phyloP scores from a whole-genome alignment of 2,329 filamentous ascomycete species.

The Calonectria pteridis region DNA sequence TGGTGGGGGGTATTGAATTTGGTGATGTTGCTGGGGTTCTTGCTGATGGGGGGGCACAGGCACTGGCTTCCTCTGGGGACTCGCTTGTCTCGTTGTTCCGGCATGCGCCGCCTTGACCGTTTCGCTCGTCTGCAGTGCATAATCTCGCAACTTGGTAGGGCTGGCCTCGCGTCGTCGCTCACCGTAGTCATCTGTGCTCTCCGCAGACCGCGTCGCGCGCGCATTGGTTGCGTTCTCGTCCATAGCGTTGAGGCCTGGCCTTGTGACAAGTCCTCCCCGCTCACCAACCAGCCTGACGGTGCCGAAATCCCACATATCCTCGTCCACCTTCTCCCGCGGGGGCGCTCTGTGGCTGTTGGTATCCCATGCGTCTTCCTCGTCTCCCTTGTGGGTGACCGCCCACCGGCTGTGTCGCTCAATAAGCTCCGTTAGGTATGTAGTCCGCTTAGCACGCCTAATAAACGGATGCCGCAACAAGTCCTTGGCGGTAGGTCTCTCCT shows the following conservation, averaged over 20 bases:
- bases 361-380: slow-evolving; percentile 73
- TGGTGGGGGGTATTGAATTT: slow-evolving; percentile 21
- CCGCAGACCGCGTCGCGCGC: slow-evolving; percentile 68
- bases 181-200: slow-evolving; percentile 63
- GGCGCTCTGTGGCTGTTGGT: slow-evolving; percentile 66
- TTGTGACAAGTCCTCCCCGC: slow-evolving; percentile 66
- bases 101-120: slow-evolving; percentile 67
- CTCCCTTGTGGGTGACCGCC: slow-evolving; percentile 82
- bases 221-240: slow-evolving; percentile 86
- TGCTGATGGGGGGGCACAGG: slow-evolving; percentile 38
- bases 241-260: slow-evolving; percentile 76
- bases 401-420: slow-evolving; percentile 93
- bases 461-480: slow-evolving; percentile 93
- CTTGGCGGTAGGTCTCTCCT: slow-evolving; percentile 86
- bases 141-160: slow-evolving; percentile 65
- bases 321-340: slow-evolving; percentile 70
- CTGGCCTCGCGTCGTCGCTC: slow-evolving; percentile 64
- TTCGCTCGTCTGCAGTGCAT: slow-evolving; percentile 59
- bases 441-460: slow-evolving; percentile 91
- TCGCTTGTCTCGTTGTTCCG: slow-evolving; percentile 67
- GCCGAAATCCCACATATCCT: slow-evolving; percentile 99
- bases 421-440: slow-evolving; percentile 94
- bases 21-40: slow-evolving; percentile 32
- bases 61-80: slow-evolving; percentile 71
- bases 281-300: slow-evolving; percentile 87